These are phyloP conservation scores for Alternaria postmessia DNA, from an alignment of 2,329 filamentous ascomycete genomes.

Conservation along the genomic window DNA sequence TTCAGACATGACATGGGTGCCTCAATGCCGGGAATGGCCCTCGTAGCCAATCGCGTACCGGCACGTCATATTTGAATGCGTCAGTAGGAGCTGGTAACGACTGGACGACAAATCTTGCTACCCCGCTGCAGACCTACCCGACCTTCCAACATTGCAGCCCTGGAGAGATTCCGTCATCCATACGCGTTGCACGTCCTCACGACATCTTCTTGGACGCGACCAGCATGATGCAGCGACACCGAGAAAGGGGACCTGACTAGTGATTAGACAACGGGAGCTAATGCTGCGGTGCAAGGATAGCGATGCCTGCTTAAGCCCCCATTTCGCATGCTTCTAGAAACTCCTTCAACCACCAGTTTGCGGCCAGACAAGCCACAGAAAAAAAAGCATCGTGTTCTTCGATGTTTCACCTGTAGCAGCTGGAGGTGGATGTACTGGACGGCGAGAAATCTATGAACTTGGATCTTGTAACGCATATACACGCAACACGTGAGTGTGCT, in stretches of 20 bases:
- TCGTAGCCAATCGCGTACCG: conserved; percentile 14
- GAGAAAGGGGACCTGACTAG: conserved; percentile 24
- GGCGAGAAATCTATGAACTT: neutral
- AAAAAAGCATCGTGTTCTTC: neutral
- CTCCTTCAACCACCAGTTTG: neutral
- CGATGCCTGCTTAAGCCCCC: neutral
- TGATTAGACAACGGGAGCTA: conserved; percentile 26
- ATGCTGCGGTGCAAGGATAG: conserved; percentile 8
- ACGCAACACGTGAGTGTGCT: neutral
- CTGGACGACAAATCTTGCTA: conserved; percentile 4
- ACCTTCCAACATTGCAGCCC: neutral
- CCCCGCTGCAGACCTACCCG: neutral
- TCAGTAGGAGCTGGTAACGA: conserved; percentile 2
- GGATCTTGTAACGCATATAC: neutral
- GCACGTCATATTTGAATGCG: conserved; percentile 14
- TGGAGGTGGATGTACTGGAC: neutral
- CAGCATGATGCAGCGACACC: conserved; percentile 4
- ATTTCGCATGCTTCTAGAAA: conserved; percentile 1
- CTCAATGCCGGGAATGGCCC: neutral
- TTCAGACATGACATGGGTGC: conserved; percentile 2
- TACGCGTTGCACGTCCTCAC: neutral
- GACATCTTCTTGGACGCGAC: neutral
- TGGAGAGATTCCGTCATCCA: neutral
- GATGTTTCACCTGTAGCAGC: neutral
- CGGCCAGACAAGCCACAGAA: neutral